Evolutionary conservation across 805 yeast species (phyloP), one percentile per base, ranked within the genome.

Genomic region (Clavispora carvajalis): DNA sequence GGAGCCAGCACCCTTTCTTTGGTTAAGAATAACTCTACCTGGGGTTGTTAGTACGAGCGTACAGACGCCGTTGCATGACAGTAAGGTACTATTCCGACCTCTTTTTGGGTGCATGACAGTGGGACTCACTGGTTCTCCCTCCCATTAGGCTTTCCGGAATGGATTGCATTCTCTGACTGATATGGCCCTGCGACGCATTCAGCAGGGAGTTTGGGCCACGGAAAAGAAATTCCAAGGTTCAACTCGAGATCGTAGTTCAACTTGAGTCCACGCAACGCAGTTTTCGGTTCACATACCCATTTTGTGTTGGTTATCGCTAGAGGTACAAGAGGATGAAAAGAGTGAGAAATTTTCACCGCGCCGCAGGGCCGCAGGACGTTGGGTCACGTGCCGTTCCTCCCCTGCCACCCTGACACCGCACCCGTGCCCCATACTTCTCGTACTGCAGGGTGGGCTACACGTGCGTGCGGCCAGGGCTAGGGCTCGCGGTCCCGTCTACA

Each of bases 1-100:
- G 68, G 98, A 91, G 73, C 99, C 98, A 76, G 96, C 96, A 85
- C 98, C 98, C 82, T 93, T 93, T 89, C 99, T 90, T 85, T 93
- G 99, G 85, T 93, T 93, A 81, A 99, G 95, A 82, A 93, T 93
- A 79, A 93, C 99, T 85, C 98, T 88, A 86, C 96, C 96, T 81
- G 63, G 24, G 33, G 28, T 39, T 38, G 51, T 48, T 43, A 48
- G 49, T 40, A 28, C 22, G 29, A 16, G 29, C n/a, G n/a, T n/a
- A n/a, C n/a, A n/a, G n/a, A n/a, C n/a, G n/a, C n/a, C n/a, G n/a
- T n/a, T n/a, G n/a, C n/a, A n/a, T n/a, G n/a, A n/a, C n/a, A n/a
- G n/a, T n/a, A n/a, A n/a, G n/a, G n/a, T n/a, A n/a, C n/a, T n/a
- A n/a, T n/a, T n/a, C n/a, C n/a, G n/a, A n/a, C n/a, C n/a, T n/a